These are phyloP conservation scores for Aspergillus intermedius DNA, from an alignment of 2,329 filamentous ascomycete genomes.

Conservation along the genomic window DNA sequence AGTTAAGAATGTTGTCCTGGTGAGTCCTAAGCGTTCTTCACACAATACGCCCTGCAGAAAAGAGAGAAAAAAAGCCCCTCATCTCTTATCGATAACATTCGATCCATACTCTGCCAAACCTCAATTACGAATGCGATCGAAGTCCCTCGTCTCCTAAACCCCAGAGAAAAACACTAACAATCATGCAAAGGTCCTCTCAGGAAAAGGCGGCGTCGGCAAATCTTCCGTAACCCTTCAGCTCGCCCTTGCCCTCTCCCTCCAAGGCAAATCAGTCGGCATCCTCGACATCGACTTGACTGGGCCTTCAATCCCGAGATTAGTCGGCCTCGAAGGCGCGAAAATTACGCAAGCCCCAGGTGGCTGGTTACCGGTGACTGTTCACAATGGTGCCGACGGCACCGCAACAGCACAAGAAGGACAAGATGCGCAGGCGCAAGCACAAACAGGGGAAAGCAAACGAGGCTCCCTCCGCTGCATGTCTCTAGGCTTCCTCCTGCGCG, in stretches of 20 bases:
- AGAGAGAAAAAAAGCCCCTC: constrained; percentile 9
- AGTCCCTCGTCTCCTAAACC: too few species aligned
- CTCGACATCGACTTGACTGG: constrained; percentile 95
- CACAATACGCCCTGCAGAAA: background rate
- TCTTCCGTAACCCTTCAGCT: constrained; percentile 96
- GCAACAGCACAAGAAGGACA: constrained; percentile 4
- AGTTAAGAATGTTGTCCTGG: constrained; percentile 39
- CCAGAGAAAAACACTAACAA: background rate
- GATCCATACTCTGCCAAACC: background rate
- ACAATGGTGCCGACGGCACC: constrained; percentile 46
- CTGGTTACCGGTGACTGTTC: constrained; percentile 84
- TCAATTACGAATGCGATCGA: background rate
- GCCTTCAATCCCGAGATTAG: constrained; percentile 90
- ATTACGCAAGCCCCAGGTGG: constrained; percentile 86
- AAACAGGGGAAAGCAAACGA: constrained; percentile 13
- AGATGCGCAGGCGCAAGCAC: constrained; percentile 6
- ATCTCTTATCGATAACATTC: constrained; percentile 36
- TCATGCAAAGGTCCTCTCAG: constrained; percentile 63
- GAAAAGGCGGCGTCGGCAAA: constrained; percentile 97
- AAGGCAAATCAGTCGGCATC: constrained; percentile 84
- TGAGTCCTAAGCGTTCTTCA: constrained; percentile 15
- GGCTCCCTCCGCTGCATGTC: constrained; percentile 67
- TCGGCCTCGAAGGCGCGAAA: constrained; percentile 80
- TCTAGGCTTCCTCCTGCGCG: constrained; percentile 78
- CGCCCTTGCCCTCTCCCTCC: constrained; percentile 76